Percentiles rank a stretch among this genome's conserved stretches.
phyloP scores from a whole-genome alignment of 2,329 filamentous ascomycete genomes.

The Penicillium sp. region DNA sequence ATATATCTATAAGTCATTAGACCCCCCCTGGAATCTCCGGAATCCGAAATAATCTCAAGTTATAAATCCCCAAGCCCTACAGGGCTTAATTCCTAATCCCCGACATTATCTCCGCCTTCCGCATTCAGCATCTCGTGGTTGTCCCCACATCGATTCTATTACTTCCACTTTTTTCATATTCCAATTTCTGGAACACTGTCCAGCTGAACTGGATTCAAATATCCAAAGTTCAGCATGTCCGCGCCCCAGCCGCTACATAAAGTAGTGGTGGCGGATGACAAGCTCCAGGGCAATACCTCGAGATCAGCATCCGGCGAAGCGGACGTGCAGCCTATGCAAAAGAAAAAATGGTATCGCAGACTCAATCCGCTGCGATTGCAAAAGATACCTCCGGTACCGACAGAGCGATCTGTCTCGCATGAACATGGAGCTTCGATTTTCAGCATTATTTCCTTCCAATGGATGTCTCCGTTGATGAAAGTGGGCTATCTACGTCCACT shows the following conservation, averaged over 20 bases:
- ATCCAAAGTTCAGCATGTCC: conserved; percentile 6
- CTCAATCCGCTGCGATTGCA: conserved; percentile 42
- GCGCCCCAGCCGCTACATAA: conserved; percentile 12
- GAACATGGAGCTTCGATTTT: conserved; percentile 68
- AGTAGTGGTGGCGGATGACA: conserved; percentile 14
- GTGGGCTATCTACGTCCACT: conserved; percentile 77
- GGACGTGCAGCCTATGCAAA: neutral
- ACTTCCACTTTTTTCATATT: neutral
- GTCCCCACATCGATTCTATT: neutral
- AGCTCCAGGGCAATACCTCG: conserved; percentile 8
- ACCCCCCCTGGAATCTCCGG: neutral
- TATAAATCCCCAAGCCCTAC: neutral
- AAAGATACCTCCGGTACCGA: conserved; percentile 48
- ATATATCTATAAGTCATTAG: neutral
- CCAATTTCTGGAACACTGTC: neutral
- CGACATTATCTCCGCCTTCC: neutral
- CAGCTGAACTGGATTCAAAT: neutral
- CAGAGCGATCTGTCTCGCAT: conserved; percentile 48
- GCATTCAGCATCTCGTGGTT: neutral
- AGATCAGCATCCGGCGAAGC: conserved; percentile 14
- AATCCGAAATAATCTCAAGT: neutral
- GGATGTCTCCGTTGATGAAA: conserved; percentile 81
- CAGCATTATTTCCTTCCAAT: conserved; percentile 71
- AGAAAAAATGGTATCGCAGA: conserved; percentile 32
- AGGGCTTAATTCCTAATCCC: neutral